phyloP scores from a whole-genome alignment of 2,329 filamentous ascomycete species.

The Paradendryphiella salina region DNA sequence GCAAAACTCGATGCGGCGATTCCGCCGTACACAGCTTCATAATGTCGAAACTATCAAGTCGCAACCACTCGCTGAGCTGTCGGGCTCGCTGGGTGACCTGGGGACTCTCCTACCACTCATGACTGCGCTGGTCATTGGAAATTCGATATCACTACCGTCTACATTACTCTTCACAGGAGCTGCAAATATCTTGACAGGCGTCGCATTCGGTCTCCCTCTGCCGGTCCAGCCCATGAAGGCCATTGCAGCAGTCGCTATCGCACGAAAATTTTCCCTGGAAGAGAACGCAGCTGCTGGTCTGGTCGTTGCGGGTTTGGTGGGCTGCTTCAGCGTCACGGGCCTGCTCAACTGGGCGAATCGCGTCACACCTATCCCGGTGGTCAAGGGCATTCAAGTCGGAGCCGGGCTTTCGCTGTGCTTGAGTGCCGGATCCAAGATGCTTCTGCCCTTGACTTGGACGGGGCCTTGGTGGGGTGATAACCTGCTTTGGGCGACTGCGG shows the following conservation, averaged over 20 bases:
- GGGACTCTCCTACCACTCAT: constrained; percentile 88
- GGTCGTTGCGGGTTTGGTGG: constrained; percentile 72
- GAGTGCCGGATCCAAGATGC: constrained; percentile 69
- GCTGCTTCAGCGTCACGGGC: constrained; percentile 77
- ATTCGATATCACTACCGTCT: constrained; percentile 77
- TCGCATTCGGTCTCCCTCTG: constrained; percentile 82
- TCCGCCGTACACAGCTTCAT: constrained; percentile 44
- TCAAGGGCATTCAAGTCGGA: constrained; percentile 94
- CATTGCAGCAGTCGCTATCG: constrained; percentile 87
- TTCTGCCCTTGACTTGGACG: constrained; percentile 70
- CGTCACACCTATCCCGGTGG: constrained; percentile 80
- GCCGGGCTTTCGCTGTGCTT: constrained; percentile 83
- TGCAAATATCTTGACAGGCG: constrained; percentile 82
- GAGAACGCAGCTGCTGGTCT: constrained; percentile 83
- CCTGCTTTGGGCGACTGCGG: constrained; percentile 72
- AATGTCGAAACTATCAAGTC: constrained; percentile 61
- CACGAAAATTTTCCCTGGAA: constrained; percentile 65
- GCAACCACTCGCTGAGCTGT: constrained; percentile 73
- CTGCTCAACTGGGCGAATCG: constrained; percentile 72
- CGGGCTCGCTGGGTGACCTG: constrained; percentile 84
- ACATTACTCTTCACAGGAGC: constrained; percentile 88
- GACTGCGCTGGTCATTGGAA: constrained; percentile 78
- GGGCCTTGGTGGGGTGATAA: constrained; percentile 72
- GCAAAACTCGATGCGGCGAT: constrained; percentile 32
- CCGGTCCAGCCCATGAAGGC: constrained; percentile 91